Percentiles rank a stretch among this genome's conserved stretches.
phyloP scores from a whole-genome alignment of 2,329 filamentous ascomycete genomes.

The Cercospora sp. region DNA sequence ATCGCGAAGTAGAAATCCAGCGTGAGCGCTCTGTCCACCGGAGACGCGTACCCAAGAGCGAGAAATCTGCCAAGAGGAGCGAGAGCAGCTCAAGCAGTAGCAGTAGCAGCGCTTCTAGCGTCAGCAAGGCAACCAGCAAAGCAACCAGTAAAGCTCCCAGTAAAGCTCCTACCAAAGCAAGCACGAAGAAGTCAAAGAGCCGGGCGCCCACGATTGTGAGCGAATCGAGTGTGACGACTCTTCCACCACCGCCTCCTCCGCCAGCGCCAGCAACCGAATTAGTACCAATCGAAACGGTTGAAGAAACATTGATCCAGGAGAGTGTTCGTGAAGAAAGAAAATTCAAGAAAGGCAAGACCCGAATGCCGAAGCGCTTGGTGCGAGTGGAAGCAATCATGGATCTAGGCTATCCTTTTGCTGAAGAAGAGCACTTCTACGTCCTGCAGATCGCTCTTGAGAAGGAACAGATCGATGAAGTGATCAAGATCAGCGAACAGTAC shows the following conservation, averaged over 20 bases:
- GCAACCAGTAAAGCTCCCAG: slow-evolving; percentile 14
- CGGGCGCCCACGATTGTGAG: slow-evolving; percentile 22
- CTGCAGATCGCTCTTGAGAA: slow-evolving; percentile 83
- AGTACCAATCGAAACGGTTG: slow-evolving; percentile 16
- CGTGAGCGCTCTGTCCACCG: slow-evolving; percentile 46
- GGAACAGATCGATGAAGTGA: slow-evolving; percentile 86
- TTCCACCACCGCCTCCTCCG: slow-evolving; percentile 18
- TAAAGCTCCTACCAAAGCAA: slow-evolving; percentile 19
- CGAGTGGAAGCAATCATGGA: slow-evolving; percentile 79
- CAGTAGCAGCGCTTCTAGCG: slow-evolving; percentile 30
- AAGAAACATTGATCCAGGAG: slow-evolving; percentile 28
- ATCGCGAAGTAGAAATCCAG: slow-evolving; percentile 51
- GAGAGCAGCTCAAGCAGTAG: slow-evolving; percentile 21
- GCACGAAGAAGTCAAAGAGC: slow-evolving; percentile 25
- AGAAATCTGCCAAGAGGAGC: slow-evolving; percentile 21
- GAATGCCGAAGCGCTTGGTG: slow-evolving; percentile 78
- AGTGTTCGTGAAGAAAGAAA: slow-evolving; percentile 28
- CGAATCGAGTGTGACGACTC: slow-evolving; percentile 26
- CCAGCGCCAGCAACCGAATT: slow-evolving; percentile 4
- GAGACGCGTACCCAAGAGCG: slow-evolving; percentile 28
- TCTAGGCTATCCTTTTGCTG: slow-evolving; percentile 79
- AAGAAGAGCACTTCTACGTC: slow-evolving; percentile 82
- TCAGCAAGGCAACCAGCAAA: slow-evolving; percentile 20
- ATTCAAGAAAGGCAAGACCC: slow-evolving; percentile 75
- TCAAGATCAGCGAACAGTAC: slow-evolving; percentile 78